Conservation (phyloP, 306 rosid genomes). For the Medicago arabica region DNA sequence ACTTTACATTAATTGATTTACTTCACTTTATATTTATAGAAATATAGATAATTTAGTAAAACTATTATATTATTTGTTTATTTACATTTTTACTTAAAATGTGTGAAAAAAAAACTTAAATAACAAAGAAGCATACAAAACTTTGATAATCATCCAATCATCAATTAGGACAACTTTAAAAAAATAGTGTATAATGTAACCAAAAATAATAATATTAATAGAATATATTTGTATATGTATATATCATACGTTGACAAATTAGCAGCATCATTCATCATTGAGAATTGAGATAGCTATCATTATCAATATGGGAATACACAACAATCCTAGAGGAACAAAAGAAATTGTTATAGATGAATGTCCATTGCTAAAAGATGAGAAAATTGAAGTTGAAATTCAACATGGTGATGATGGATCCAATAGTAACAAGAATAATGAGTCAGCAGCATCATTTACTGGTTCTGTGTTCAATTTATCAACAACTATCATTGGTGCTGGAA, state of each 20-base stretch:
- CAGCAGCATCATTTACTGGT: constrained; percentile 56
- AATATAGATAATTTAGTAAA: no score
- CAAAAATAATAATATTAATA: no score
- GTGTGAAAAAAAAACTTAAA: no score
- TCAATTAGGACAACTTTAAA: no score
- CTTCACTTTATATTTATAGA: no score
- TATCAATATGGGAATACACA: background rate
- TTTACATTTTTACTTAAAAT: no score
- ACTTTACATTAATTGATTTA: no score
- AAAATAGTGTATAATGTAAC: no score
- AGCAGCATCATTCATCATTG: background rate
- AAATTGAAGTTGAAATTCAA: background rate
- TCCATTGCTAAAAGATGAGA: constrained; percentile 43
- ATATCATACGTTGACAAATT: background rate
- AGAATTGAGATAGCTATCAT: background rate
- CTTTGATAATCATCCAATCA: no score
- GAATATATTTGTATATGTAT: no score
- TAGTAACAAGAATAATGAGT: background rate
- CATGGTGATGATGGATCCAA: constrained; percentile 2
- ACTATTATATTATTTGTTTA: no score
- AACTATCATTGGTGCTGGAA: constrained; percentile 75
- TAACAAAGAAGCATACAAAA: no score
- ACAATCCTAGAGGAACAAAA: background rate
- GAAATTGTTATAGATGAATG: constrained; percentile 9
- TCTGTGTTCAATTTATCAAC: constrained; percentile 72